A percentile compares a stretch with the other conserved stretches of the same genome.
These are phyloP conservation scores for Gastrolobium bilobum DNA, from an alignment of 306 rosid species.

Conservation along the genomic window DNA sequence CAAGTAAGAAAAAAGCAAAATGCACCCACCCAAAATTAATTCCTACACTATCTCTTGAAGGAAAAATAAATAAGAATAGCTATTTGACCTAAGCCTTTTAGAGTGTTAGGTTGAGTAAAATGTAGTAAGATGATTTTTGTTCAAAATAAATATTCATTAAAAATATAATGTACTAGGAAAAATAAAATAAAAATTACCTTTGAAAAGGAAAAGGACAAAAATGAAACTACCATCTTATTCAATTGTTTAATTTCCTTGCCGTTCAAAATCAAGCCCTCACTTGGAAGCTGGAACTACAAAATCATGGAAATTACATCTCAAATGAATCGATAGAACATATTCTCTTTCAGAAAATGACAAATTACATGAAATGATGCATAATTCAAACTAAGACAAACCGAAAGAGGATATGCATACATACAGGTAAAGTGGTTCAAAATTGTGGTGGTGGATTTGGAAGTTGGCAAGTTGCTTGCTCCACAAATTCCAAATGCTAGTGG, in stretches of 20 bases:
- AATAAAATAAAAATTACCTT: not conserved
- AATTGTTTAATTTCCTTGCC: not conserved
- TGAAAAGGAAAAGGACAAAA: not conserved
- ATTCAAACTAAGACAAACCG: conserved; percentile 46
- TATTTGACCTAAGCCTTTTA: conserved; percentile 32
- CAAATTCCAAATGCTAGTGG: conserved; percentile 53
- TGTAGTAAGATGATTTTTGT: conserved; percentile 2
- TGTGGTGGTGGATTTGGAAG: conserved; percentile 57
- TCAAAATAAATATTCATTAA: not conserved
- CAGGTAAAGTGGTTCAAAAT: conserved; percentile 41
- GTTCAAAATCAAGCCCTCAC: not conserved
- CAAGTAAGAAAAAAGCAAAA: conserved; percentile 31
- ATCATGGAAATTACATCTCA: not conserved
- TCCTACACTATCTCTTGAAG: conserved; percentile 12
- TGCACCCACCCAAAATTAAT: conserved; percentile 39
- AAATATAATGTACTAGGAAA: not conserved
- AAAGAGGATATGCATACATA: conserved; percentile 39
- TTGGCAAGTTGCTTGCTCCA: conserved; percentile 59
- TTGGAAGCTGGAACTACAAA: conserved; percentile 6
- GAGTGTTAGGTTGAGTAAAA: conserved; percentile 7
- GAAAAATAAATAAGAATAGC: conserved; percentile 14
- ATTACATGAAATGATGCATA: conserved; percentile 32
- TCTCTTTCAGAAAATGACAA: conserved; percentile 44
- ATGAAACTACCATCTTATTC: not conserved
- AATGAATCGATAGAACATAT: conserved; percentile 10